Conservation (phyloP, 805 yeast genomes). For the Candida succiphila region DNA sequence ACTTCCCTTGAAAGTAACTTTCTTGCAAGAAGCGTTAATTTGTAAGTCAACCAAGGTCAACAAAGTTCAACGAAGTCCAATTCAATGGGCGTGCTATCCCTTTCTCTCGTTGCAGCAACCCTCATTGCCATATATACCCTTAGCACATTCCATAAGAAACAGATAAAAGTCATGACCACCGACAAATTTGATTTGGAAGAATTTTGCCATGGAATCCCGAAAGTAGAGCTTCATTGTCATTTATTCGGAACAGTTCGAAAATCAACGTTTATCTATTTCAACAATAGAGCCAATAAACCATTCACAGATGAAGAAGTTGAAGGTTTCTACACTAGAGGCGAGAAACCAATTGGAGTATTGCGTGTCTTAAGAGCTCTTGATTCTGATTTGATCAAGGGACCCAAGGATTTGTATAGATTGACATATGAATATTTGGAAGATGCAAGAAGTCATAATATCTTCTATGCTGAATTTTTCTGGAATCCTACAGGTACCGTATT, state of each 20-base stretch:
- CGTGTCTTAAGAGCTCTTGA: slow-evolving; percentile 20
- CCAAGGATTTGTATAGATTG: slow-evolving; percentile 17
- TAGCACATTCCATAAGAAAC: too few relatives aligned
- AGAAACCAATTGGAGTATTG: slow-evolving; percentile 22
- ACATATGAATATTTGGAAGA: slow-evolving; percentile 16
- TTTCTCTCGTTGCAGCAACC: too few relatives aligned
- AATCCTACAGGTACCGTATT: slow-evolving; percentile 22
- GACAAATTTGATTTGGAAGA: too few relatives aligned
- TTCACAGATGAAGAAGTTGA: slow-evolving; percentile 16
- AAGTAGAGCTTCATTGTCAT: slow-evolving; percentile 23
- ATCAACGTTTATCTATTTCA: slow-evolving; percentile 14
- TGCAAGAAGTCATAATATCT: slow-evolving; percentile 15
- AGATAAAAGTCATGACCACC: too few relatives aligned
- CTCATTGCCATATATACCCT: too few relatives aligned
- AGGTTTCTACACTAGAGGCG: slow-evolving; percentile 19
- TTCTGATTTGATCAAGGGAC: slow-evolving; percentile 12
- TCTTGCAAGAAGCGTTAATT: too few relatives aligned
- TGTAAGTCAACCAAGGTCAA: too few relatives aligned
- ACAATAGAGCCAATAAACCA: slow-evolving; percentile 12
- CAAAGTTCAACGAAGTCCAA: too few relatives aligned
- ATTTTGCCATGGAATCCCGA: slow-evolving; percentile 19
- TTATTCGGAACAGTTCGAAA: slow-evolving; percentile 20
- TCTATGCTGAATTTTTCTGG: slow-evolving; percentile 21
- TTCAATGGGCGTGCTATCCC: too few relatives aligned
- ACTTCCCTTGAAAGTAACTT: too few relatives aligned